These are phyloP conservation scores for Leccinum pellstonianum DNA, from an alignment of 768 basidiomycete species.

Conservation along the genomic window DNA sequence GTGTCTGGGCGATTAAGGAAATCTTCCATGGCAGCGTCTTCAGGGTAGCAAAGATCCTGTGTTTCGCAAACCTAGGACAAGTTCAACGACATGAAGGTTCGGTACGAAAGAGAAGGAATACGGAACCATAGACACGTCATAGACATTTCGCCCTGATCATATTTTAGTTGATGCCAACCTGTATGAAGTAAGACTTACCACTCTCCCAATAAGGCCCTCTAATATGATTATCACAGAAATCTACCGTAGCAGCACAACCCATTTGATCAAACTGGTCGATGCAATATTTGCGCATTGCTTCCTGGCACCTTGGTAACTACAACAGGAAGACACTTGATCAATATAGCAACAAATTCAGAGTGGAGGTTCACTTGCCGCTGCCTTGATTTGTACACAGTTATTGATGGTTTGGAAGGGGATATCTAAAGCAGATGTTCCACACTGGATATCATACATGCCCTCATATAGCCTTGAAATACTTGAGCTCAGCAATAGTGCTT, in stretches of 20 bases:
- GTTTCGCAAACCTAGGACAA: constrained; percentile 23
- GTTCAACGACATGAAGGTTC: constrained; percentile 1
- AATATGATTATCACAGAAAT: constrained; percentile 62
- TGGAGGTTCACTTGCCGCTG: constrained; percentile 40
- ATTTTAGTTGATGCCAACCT: not conserved
- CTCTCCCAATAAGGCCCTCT: constrained; percentile 40
- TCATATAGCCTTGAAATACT: constrained; percentile 33
- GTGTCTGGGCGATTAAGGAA: constrained; percentile 48
- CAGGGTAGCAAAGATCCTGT: constrained; percentile 39
- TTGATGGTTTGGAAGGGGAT: constrained; percentile 47
- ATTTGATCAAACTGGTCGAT: constrained; percentile 64
- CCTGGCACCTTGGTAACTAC: constrained; percentile 70
- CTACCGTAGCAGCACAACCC: constrained; percentile 62
- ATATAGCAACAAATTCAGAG: not conserved
- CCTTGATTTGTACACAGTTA: constrained; percentile 50
- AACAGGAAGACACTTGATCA: not conserved
- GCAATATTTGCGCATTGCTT: constrained; percentile 55
- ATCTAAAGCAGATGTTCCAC: constrained; percentile 49
- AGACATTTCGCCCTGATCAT: constrained; percentile 45
- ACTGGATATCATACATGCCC: constrained; percentile 49
- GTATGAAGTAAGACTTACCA: constrained; percentile 27
- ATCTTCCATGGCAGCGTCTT: constrained; percentile 38
- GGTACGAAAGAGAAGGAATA: not conserved
- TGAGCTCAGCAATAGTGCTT: not conserved
- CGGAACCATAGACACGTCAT: constrained; percentile 55